These are phyloP conservation scores for Bipolaris oryzae DNA, from an alignment of 2,329 filamentous ascomycete genomes.

Conservation along the genomic window DNA sequence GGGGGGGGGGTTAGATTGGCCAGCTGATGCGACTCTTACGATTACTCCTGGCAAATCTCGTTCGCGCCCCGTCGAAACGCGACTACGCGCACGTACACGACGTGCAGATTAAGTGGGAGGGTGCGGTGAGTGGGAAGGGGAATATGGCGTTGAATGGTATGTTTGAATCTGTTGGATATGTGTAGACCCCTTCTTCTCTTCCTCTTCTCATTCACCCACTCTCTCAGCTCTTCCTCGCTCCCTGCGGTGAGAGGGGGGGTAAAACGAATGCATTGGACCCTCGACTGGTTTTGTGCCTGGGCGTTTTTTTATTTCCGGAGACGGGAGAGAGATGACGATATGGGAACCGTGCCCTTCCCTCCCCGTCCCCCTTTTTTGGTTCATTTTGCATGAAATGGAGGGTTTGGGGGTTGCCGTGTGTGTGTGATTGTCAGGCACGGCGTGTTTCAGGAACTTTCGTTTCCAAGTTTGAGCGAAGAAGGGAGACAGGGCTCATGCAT, in stretches of 20 bases:
- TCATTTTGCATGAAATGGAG: constrained; percentile 13
- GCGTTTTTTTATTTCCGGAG: no score
- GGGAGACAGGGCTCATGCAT: neutral
- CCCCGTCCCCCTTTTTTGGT: neutral
- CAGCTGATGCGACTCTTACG: constrained; percentile 14
- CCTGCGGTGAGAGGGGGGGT: no score
- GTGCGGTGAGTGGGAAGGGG: neutral
- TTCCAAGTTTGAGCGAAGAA: neutral
- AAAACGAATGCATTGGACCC: no score
- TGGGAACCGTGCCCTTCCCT: neutral
- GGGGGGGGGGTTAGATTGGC: no score
- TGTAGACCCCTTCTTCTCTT: no score
- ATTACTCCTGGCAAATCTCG: neutral
- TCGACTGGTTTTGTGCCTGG: no score
- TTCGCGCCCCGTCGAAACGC: constrained; percentile 14
- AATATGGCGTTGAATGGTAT: constrained; percentile 19
- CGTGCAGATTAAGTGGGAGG: constrained; percentile 20
- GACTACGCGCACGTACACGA: constrained; percentile 42
- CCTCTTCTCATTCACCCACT: no score
- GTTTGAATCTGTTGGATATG: neutral
- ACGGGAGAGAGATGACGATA: no score
- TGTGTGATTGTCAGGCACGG: constrained; percentile 6
- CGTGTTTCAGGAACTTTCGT: constrained; percentile 3
- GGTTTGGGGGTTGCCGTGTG: neutral
- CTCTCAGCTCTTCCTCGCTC: no score